Evolutionary conservation across 495 filamentous ascomycete species (phyloP).

Genomic region (Penicillium mononematosum): DNA sequence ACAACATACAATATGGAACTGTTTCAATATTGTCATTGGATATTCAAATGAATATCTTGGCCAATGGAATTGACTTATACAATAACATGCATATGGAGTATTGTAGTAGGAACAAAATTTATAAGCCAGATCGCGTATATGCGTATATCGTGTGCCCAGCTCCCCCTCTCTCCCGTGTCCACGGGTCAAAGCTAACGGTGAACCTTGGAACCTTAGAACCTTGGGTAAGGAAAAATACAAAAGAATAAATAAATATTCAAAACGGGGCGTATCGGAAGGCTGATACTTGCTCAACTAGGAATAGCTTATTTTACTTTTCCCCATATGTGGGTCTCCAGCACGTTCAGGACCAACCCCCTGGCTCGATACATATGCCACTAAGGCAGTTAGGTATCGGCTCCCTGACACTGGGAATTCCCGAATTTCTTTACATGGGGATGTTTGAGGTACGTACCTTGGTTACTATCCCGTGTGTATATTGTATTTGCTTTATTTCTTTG

Average conservation of each 20-base stretch:
- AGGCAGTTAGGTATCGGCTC: constrained; percentile 17
- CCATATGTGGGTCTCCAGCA: constrained; percentile 6
- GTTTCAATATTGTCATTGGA: constrained; percentile 1
- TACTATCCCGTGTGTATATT: neutral
- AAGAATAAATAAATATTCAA: neutral
- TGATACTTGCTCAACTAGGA: neutral
- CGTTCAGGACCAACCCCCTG: constrained; percentile 14
- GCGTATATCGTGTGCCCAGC: neutral
- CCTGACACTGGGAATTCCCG: constrained; percentile 12
- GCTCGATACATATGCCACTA: constrained; percentile 3
- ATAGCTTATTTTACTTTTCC: neutral
- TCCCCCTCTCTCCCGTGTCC: neutral
- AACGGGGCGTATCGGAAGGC: constrained; percentile 6
- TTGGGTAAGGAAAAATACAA: neutral
- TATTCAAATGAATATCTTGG: neutral
- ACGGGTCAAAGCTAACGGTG: neutral
- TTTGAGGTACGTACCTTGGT: neutral
- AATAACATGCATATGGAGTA: neutral
- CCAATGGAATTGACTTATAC: neutral
- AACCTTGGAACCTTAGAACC: neutral
- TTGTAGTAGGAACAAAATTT: neutral
- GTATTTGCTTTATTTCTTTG: neutral
- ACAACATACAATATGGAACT: neutral
- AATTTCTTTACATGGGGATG: neutral
- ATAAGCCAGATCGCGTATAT: neutral